These are phyloP conservation scores for Schizochytrium sp. DNA, from an alignment of 108 stramenopile genomes.

Conservation along the genomic window DNA sequence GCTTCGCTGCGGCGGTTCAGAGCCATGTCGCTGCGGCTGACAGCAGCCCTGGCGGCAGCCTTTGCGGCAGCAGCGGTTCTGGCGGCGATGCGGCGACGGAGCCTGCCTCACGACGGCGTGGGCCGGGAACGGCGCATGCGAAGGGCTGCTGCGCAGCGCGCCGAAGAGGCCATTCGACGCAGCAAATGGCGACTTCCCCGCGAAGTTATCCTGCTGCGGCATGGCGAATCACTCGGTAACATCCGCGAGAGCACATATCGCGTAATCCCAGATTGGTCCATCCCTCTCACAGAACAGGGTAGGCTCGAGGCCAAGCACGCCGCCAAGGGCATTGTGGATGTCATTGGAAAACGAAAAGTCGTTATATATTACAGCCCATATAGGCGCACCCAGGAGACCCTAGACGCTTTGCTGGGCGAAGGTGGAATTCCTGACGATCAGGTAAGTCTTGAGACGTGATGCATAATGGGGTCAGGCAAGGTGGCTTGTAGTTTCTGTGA, in stretches of 20 bases:
- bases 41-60: no score
- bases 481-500: no score
- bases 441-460: no score
- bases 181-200: slow-evolving; percentile 46
- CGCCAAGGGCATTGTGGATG: neutral
- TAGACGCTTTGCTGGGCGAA: slow-evolving; percentile 5
- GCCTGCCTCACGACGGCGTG: neutral
- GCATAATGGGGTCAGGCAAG: no score
- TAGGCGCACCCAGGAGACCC: slow-evolving; percentile 41
- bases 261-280: slow-evolving; percentile 34
- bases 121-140: neutral
- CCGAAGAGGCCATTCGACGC: slow-evolving; percentile 4
- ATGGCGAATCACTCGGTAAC: slow-evolving; percentile 54
- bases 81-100: no score
- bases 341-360: slow-evolving; percentile 39
- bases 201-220: slow-evolving; percentile 5
- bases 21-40: no score
- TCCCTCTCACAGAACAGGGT: slow-evolving; percentile 44
- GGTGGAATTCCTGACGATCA: no score
- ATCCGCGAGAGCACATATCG: slow-evolving; percentile 25
- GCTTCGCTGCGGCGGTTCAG: no score
- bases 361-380: slow-evolving; percentile 49
- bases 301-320: slow-evolving; percentile 6
- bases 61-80: no score
- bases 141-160: neutral